phyloP scores from a whole-genome alignment of 2,329 filamentous ascomycete species.

The Alternaria incomplexa region DNA sequence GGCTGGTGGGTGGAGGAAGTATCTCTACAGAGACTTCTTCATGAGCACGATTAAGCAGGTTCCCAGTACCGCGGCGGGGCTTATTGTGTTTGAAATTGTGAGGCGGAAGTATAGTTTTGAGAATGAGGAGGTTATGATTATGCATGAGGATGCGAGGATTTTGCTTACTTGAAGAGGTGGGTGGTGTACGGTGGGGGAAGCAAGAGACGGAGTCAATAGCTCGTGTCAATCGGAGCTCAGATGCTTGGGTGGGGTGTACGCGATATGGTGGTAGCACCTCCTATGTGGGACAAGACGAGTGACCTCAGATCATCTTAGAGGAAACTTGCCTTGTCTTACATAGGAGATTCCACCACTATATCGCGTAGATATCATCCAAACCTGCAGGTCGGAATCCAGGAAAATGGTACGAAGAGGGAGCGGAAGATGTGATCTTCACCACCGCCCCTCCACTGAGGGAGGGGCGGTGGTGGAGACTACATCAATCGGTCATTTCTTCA shows the following conservation, averaged over 20 bases:
- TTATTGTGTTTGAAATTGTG: constrained; percentile 81
- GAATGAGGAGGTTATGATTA: constrained; percentile 58
- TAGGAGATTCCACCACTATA: neutral
- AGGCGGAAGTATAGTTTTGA: constrained; percentile 73
- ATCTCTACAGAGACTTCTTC: constrained; percentile 76
- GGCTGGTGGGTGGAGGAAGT: constrained; percentile 63
- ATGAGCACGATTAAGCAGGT: constrained; percentile 75
- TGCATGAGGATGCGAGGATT: constrained; percentile 74
- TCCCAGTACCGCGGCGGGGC: constrained; percentile 75
- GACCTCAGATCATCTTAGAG: neutral
- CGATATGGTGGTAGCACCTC: neutral
- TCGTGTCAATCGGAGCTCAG: neutral
- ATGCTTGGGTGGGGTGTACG: neutral
- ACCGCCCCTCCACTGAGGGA: no score
- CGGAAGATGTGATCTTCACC: no score
- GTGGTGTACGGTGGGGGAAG: no score
- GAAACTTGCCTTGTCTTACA: neutral
- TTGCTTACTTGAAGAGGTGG: constrained; percentile 56
- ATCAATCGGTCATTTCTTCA: no score
- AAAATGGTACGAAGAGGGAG: no score
- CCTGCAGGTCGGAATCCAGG: neutral
- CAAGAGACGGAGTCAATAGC: neutral
- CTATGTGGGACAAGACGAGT: neutral
- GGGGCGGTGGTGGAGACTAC: no score
- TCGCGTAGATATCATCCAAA: neutral